These are phyloP conservation scores for Backusella psychrophila DNA, from an alignment of 192 early-diverging fungal species.

Conservation along the genomic window DNA sequence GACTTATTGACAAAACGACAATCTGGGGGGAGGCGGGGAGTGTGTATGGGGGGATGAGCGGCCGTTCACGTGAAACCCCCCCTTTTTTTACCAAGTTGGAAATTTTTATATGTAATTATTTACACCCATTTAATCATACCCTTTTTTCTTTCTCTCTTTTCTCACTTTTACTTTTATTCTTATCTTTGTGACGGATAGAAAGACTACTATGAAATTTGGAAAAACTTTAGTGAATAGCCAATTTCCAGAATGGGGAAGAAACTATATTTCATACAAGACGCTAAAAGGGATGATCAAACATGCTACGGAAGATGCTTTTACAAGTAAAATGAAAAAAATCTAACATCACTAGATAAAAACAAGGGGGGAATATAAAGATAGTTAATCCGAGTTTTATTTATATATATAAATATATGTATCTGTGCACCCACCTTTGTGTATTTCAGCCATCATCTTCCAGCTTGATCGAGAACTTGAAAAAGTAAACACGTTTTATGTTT, in stretches of 20 bases:
- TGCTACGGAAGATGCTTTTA: conserved; percentile 36
- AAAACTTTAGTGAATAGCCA: conserved; percentile 49
- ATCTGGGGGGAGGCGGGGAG: neutral
- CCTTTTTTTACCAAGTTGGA: neutral
- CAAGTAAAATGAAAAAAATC: conserved; percentile 29
- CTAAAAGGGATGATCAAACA: conserved; percentile 79
- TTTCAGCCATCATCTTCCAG: conserved; percentile 71
- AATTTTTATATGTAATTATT: neutral
- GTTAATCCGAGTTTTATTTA: neutral
- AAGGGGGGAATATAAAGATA: neutral
- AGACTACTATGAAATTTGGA: conserved; percentile 50
- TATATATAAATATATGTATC: neutral
- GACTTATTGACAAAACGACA: neutral
- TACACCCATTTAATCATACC: neutral
- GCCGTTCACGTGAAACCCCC: neutral
- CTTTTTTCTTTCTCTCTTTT: conserved; percentile 3
- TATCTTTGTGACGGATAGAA: neutral
- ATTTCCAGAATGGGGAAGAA: conserved; percentile 53
- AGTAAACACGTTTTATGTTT: conserved; percentile 75
- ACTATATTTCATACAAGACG: conserved; percentile 62
- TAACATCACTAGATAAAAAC: neutral
- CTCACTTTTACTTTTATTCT: neutral
- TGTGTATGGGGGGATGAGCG: neutral
- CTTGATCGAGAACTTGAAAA: conserved; percentile 86
- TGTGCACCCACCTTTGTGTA: conserved; percentile 27